Conservation (phyloP, 495 filamentous ascomycete species). For the Tuber magnatum region DNA sequence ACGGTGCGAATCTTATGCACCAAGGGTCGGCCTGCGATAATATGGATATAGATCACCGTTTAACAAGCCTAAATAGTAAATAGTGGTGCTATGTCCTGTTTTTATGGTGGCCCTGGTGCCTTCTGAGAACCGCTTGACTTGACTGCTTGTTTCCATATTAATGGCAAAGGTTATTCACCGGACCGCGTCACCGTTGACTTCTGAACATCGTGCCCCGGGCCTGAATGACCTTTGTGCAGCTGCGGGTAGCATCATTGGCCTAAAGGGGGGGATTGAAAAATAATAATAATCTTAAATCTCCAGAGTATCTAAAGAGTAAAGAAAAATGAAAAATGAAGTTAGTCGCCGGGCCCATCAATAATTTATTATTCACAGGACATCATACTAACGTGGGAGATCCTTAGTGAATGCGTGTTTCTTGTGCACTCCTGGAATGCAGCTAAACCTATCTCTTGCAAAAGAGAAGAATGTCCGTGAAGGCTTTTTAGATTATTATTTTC, state of each 20-base stretch:
- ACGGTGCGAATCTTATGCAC: not conserved
- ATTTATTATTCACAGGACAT: not conserved
- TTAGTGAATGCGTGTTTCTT: not conserved
- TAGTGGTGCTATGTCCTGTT: not conserved
- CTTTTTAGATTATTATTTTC: not conserved
- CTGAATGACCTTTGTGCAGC: not conserved
- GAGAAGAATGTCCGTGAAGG: not conserved
- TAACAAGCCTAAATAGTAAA: not conserved
- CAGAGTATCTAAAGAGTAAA: not conserved
- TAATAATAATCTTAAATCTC: not conserved
- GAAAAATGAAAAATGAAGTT: not conserved
- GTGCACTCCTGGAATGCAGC: not conserved
- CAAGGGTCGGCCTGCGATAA: not conserved
- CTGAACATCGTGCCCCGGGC: not conserved
- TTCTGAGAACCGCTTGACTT: not conserved
- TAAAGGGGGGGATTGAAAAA: not conserved
- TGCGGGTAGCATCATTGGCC: not conserved
- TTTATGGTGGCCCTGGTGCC: not conserved
- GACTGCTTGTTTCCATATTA: not conserved
- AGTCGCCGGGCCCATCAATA: not conserved
- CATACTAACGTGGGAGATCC: not conserved
- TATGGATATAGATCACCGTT: not conserved
- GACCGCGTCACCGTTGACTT: not conserved
- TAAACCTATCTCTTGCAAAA: not conserved
- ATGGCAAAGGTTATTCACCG: not conserved